Base-by-base conservation (phyloP, 805 yeast genomes). In the Wickerhamomyces sydowiorum region DNA sequence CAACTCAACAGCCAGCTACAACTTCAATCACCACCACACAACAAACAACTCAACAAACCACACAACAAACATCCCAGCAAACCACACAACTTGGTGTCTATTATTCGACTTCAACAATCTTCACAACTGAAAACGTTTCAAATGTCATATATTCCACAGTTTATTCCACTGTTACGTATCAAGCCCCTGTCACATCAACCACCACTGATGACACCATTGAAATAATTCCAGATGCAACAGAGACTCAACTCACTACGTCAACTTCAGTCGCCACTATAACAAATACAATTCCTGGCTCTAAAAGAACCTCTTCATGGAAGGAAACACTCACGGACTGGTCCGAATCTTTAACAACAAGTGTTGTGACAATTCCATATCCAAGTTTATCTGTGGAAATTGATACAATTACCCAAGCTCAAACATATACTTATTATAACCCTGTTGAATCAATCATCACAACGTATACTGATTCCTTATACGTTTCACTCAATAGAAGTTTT, bases 331-430 rank as follows among this genome's bases (percentile, higher is more conserved):
- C 47, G 4, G 35, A 36, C 4, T 47, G 42, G 43, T 27, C 39
- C 2, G 34, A 36, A 7, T 33, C 48, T 3, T n/a, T 17, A 2
- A 29, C 40, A 3, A 29, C 33, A 10, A 40, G 46, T 15, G 47
- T 54, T 0, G 35, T 53, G 43, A 44, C 47, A 9, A 28, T 48
- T 6, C 53, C 56, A 12, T 20, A 50, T 17, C 44, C 49, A 34
- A 34, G 30, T 14, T 39, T 36, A 30, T 38, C 44, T 1, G 25
- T 44, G 12, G 33, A 25, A 2, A 42, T 48, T 1, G 28, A 37
- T 9, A 43, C 51, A 2, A 28, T 30, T 14, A 36, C 47, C 1
- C 5, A 7, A 3, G n/a, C 37, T 1, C 9, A 40, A 4, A 37
- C 48, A 0, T 27, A 20, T 1, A 38, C 49, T 4, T 30, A 17